phyloP scores from a whole-genome alignment of 108 stramenopile species.

The Fragilariopsis cylindrus region DNA sequence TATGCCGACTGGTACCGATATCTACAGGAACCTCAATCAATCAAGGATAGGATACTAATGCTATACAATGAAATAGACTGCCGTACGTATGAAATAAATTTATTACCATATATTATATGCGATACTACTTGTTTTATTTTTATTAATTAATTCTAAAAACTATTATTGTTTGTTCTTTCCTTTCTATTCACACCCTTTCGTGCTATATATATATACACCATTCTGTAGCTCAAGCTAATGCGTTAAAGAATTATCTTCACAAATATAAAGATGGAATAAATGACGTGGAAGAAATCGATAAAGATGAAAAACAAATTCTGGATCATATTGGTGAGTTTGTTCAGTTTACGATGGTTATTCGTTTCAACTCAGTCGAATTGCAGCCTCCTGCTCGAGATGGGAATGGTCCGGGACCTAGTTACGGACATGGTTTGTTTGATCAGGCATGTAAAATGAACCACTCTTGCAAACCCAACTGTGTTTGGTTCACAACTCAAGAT shows the following conservation, averaged over 20 bases:
- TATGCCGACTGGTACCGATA: constrained; percentile 37
- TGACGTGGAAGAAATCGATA: constrained; percentile 2
- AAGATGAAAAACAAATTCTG: constrained; percentile 9
- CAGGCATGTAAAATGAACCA: constrained; percentile 42
- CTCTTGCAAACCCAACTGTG: constrained; percentile 41
- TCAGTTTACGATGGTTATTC: constrained; percentile 39
- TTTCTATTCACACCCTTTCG: not conserved
- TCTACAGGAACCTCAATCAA: constrained; percentile 20
- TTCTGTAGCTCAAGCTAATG: constrained; percentile 22
- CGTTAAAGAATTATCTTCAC: constrained; percentile 18
- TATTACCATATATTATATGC: no score
- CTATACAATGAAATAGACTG: constrained; percentile 36
- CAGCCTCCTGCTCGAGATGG: constrained; percentile 34
- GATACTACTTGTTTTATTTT: no score
- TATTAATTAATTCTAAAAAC: not conserved
- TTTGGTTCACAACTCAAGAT: constrained; percentile 36
- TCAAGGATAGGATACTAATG: constrained; percentile 17
- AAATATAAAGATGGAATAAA: not conserved
- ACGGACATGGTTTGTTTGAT: constrained; percentile 38
- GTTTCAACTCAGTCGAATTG: constrained; percentile 39
- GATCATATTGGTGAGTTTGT: constrained; percentile 35
- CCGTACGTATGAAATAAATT: not conserved
- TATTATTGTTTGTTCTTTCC: not conserved
- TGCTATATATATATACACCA: not conserved
- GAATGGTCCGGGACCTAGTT: constrained; percentile 24